These are phyloP conservation scores for Daedalea quercina DNA, from an alignment of 768 basidiomycete species.

Conservation along the genomic window DNA sequence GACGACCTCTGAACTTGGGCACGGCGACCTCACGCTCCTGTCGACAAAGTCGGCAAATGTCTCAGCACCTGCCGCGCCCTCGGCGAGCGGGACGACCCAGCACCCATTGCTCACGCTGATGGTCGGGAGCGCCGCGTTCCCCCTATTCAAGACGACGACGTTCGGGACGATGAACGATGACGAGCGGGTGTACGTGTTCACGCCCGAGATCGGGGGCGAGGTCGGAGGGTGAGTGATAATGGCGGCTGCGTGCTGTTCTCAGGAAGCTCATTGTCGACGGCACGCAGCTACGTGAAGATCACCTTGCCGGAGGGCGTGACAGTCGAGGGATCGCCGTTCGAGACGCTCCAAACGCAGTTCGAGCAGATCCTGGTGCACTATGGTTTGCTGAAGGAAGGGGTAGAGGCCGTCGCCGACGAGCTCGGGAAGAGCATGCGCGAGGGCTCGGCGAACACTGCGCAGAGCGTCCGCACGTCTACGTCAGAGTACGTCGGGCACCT, in stretches of 20 bases:
- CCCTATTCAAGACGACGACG: slow-evolving; percentile 12
- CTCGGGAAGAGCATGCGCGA: slow-evolving; percentile 16
- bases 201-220: slow-evolving; percentile 12
- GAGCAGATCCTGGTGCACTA: slow-evolving; percentile 18
- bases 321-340: slow-evolving; percentile 1
- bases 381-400: slow-evolving; percentile 17
- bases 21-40: slow-evolving; percentile 15
- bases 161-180: slow-evolving; percentile 18
- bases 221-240: slow-evolving; percentile 10
- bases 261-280: no score
- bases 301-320: slow-evolving; percentile 9
- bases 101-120: slow-evolving; percentile 12
- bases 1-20: slow-evolving; percentile 10
- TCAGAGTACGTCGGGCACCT: slow-evolving; percentile 4
- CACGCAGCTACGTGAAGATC: slow-evolving; percentile 17
- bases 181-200: slow-evolving; percentile 15
- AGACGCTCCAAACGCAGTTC: slow-evolving; percentile 14
- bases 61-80: background rate
- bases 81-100: background rate
- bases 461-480: slow-evolving; percentile 9
- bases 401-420: slow-evolving; percentile 20
- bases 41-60: slow-evolving; percentile 4
- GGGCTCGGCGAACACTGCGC: slow-evolving; percentile 9
- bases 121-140: slow-evolving; percentile 13
- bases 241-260: no score